Evolutionary conservation across 1,139 yeast species (phyloP).

Genomic region (Candida sp.): DNA sequence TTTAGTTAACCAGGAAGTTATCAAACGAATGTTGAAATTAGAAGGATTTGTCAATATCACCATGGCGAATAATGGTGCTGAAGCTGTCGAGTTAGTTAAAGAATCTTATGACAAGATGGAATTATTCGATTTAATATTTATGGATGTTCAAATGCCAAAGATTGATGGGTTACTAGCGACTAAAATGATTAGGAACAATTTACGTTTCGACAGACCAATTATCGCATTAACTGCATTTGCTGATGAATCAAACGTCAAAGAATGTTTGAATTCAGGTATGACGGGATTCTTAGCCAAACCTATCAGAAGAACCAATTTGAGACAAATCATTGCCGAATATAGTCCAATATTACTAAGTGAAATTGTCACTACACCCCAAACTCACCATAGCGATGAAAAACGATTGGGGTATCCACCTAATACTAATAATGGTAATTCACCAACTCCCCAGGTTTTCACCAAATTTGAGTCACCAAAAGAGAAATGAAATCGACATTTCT

Average conservation of each 20-base stretch:
- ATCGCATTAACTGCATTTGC: constrained; percentile 95
- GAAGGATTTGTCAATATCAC: constrained; percentile 74
- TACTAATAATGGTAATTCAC: not conserved
- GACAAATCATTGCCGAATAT: constrained; percentile 47
- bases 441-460: not conserved
- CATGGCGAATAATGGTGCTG: constrained; percentile 87
- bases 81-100: constrained; percentile 67
- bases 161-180: constrained; percentile 88
- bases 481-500: not conserved
- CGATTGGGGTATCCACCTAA: not conserved
- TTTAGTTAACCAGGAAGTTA: constrained; percentile 86
- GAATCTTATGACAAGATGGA: constrained; percentile 39
- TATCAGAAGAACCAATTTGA: constrained; percentile 64
- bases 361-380: constrained; percentile 27
- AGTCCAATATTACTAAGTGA: constrained; percentile 29
- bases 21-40: constrained; percentile 74
- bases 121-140: constrained; percentile 70
- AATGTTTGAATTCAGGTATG: constrained; percentile 82
- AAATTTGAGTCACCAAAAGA: not conserved
- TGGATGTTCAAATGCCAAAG: constrained; percentile 98
- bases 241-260: constrained; percentile 78
- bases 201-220: constrained; percentile 69
- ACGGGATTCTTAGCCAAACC: constrained; percentile 88
- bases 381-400: constrained; percentile 11
- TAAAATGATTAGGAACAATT: constrained; percentile 59